Evolutionary conservation across 2,329 filamentous ascomycete genomes (phyloP).

Genomic region (Pseudocercospora vitis): DNA sequence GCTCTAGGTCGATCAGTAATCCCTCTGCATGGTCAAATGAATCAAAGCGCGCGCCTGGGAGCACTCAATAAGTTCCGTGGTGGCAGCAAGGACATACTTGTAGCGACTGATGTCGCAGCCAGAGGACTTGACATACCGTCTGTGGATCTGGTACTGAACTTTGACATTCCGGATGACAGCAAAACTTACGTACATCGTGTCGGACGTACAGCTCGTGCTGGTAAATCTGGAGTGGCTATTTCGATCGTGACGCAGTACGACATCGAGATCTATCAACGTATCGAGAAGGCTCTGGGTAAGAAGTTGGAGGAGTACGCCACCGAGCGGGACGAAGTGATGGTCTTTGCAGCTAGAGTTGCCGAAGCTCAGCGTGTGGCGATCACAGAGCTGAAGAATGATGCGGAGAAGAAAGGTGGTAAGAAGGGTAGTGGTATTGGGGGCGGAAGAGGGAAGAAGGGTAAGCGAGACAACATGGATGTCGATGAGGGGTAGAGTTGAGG

Average conservation of each 20-base stretch:
- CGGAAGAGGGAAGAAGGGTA: slow-evolving; percentile 54
- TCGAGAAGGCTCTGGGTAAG: slow-evolving; percentile 78
- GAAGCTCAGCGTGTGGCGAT: slow-evolving; percentile 81
- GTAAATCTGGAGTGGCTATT: slow-evolving; percentile 78
- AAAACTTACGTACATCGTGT: slow-evolving; percentile 92
- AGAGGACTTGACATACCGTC: slow-evolving; percentile 89
- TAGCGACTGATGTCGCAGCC: slow-evolving; percentile 91
- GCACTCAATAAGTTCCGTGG: slow-evolving; percentile 88
- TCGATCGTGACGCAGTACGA: slow-evolving; percentile 86
- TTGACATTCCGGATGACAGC: slow-evolving; percentile 77
- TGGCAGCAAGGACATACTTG: slow-evolving; percentile 77
- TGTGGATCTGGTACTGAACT: slow-evolving; percentile 86
- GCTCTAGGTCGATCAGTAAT: slow-evolving; percentile 86
- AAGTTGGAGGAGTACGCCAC: slow-evolving; percentile 68
- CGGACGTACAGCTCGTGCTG: slow-evolving; percentile 82
- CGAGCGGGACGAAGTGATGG: slow-evolving; percentile 80
- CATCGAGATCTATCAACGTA: slow-evolving; percentile 74
- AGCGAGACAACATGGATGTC: slow-evolving; percentile 68
- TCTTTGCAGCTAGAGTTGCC: slow-evolving; percentile 73
- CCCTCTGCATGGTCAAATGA: slow-evolving; percentile 88
- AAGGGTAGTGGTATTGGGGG: slow-evolving; percentile 50
- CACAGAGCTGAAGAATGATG: slow-evolving; percentile 75
- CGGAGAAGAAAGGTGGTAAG: slow-evolving; percentile 65
- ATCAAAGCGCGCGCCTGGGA: slow-evolving; percentile 80
- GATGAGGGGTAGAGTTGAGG: slow-evolving; percentile 60